These are phyloP conservation scores for Tricholoma furcatifolium DNA, from an alignment of 768 basidiomycete species.

Conservation along the genomic window DNA sequence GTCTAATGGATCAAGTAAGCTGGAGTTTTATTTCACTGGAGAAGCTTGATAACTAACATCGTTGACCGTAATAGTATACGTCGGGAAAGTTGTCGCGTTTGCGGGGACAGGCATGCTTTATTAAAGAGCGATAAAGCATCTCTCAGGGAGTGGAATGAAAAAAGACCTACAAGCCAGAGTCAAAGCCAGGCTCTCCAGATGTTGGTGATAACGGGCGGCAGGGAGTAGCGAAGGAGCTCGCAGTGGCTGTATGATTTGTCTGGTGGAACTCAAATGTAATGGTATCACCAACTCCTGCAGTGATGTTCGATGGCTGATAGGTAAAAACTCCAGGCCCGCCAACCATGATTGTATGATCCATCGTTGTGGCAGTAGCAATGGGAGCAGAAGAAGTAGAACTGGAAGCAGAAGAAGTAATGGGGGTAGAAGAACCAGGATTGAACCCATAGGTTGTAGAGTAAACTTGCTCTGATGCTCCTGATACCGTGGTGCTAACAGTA, in stretches of 20 bases:
- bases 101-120: conserved; percentile 42
- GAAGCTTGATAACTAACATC: conserved; percentile 27
- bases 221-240: conserved; percentile 38
- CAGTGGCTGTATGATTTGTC: conserved; percentile 48
- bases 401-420: not conserved
- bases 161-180: conserved; percentile 42
- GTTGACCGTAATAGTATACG: conserved; percentile 47
- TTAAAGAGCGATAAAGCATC: not conserved
- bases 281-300: conserved; percentile 41
- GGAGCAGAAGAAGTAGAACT: conserved; percentile 5
- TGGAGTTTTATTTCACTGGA: not conserved
- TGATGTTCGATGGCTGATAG: conserved; percentile 38
- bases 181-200: conserved; percentile 30
- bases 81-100: conserved; percentile 41
- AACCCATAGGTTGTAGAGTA: no score
- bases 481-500: no score
- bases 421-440: no score
- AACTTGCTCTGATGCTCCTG: no score
- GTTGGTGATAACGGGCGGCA: conserved; percentile 26
- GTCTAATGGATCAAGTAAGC: conserved; percentile 24
- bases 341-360: conserved; percentile 37
- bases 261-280: conserved; percentile 43
- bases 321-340: conserved; percentile 33
- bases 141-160: not conserved
- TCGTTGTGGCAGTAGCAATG: conserved; percentile 19